Percentiles rank a stretch among this genome's conserved stretches.
Conservation (phyloP, 768 basidiomycete genomes). For the Sporobolomyces pararoseus region DNA sequence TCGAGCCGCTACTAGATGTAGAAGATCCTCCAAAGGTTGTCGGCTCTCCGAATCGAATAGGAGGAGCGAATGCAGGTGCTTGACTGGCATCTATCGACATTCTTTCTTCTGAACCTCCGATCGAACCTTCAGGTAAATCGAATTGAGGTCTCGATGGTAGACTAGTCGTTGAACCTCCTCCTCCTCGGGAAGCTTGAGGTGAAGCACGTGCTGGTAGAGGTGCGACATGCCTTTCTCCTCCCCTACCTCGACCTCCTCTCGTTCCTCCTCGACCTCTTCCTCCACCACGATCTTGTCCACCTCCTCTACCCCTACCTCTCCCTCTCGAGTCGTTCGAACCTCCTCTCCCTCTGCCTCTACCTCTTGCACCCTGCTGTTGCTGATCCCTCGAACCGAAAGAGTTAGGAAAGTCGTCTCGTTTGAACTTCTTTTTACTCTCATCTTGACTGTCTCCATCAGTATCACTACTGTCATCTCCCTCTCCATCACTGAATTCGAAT, state of each 20-base stretch:
- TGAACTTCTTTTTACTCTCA: not conserved
- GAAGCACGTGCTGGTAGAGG: conserved; percentile 21
- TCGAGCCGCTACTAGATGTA: no score
- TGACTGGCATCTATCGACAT: not conserved
- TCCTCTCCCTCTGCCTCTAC: not conserved
- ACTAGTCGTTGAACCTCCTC: not conserved
- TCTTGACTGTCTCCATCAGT: conserved; percentile 13
- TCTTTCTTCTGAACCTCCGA: not conserved
- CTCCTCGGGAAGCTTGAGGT: not conserved
- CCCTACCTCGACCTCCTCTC: conserved; percentile 14
- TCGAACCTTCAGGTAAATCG: not conserved
- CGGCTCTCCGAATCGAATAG: conserved; percentile 19
- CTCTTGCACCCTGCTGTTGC: not conserved
- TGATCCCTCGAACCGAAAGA: not conserved
- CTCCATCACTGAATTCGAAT: conserved; percentile 41
- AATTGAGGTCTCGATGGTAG: conserved; percentile 23
- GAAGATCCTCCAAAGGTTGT: not conserved
- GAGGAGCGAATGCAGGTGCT: conserved; percentile 8
- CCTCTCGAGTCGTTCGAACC: not conserved
- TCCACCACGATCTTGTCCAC: not conserved
- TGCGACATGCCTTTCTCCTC: conserved; percentile 21
- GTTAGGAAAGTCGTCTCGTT: no score
- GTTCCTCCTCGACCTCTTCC: conserved; percentile 7
- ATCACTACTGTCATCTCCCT: conserved; percentile 4
- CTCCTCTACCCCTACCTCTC: not conserved